These are phyloP conservation scores for Cylindrotheca fusiformis DNA, from an alignment of 108 stramenopile species.

Conservation along the genomic window DNA sequence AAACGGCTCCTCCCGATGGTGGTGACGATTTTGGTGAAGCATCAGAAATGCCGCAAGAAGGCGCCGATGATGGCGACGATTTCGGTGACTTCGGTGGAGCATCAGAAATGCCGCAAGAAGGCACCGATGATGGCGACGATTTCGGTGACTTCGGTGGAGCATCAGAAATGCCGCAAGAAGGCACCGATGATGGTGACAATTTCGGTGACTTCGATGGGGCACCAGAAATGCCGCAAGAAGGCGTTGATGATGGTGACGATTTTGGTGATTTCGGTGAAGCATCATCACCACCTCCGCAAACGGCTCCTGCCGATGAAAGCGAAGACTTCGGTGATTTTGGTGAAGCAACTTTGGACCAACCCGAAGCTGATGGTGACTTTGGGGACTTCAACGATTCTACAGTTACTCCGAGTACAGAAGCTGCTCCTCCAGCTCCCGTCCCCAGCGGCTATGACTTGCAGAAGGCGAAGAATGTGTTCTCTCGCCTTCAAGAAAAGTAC, in stretches of 20 bases:
- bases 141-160: slow-evolving; percentile 27
- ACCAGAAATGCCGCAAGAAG: not conserved
- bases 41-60: not conserved
- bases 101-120: not conserved
- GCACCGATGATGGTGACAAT: not conserved
- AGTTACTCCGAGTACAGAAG: not conserved
- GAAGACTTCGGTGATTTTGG: slow-evolving; percentile 6
- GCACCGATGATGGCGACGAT: slow-evolving; percentile 11
- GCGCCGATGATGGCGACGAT: not conserved
- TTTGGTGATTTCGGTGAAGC: slow-evolving; percentile 30
- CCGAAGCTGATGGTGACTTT: slow-evolving; percentile 29
- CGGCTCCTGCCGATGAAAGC: not conserved
- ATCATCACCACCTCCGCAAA: not conserved
- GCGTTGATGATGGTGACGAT: slow-evolving; percentile 14
- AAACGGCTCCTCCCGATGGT: too few species aligned
- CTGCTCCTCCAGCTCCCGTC: not conserved
- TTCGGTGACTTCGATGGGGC: slow-evolving; percentile 6
- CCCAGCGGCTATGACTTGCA: not conserved
- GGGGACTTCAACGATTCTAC: slow-evolving; percentile 23
- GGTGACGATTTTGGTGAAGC: slow-evolving; percentile 29
- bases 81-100: slow-evolving; percentile 3
- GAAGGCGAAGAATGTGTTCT: slow-evolving; percentile 8
- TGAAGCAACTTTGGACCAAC: not conserved
- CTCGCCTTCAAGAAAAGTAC: slow-evolving; percentile 14
- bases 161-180: not conserved